Conservation (phyloP, 768 basidiomycete genomes). For the Nidularia sp. region DNA sequence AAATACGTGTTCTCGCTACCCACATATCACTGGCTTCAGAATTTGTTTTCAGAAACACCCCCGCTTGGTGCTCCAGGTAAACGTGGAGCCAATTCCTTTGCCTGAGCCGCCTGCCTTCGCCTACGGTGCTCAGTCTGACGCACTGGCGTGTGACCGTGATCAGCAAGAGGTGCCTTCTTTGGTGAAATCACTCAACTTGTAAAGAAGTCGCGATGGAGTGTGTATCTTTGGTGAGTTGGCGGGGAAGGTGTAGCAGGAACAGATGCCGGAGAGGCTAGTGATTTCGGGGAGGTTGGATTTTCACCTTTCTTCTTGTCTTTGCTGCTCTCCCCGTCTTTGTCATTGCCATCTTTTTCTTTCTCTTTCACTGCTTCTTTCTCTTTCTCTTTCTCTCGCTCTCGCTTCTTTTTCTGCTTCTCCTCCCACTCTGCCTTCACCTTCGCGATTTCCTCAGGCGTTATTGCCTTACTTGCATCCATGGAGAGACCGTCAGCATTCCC, state of each 20-base stretch:
- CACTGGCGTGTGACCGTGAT: conserved; percentile 36
- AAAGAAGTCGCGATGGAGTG: conserved; percentile 82
- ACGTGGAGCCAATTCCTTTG: conserved; percentile 66
- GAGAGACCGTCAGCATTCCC: conserved; percentile 29
- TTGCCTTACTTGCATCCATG: conserved; percentile 27
- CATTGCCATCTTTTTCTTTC: conserved; percentile 22
- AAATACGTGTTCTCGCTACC: not conserved
- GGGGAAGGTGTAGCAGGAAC: conserved; percentile 19
- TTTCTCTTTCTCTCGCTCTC: conserved; percentile 49
- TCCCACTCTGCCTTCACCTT: conserved; percentile 81
- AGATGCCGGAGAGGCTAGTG: conserved; percentile 21
- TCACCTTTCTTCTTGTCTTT: conserved; percentile 22
- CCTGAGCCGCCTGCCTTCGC: conserved; percentile 60
- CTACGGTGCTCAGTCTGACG: conserved; percentile 72
- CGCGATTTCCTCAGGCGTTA: conserved; percentile 70
- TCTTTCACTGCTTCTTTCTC: conserved; percentile 39
- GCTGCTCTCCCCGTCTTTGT: not conserved
- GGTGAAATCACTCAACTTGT: conserved; percentile 30
- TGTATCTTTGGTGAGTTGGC: conserved; percentile 64
- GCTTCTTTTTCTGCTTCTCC: conserved; percentile 60
- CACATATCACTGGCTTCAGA: conserved; percentile 8
- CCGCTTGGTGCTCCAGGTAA: conserved; percentile 59
- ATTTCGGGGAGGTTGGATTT: conserved; percentile 18
- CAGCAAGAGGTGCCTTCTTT: not conserved
- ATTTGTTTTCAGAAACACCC: conserved; percentile 7